Base-by-base conservation (phyloP, 352 stramenopile species). In the Thalassiosira hispida region DNA sequence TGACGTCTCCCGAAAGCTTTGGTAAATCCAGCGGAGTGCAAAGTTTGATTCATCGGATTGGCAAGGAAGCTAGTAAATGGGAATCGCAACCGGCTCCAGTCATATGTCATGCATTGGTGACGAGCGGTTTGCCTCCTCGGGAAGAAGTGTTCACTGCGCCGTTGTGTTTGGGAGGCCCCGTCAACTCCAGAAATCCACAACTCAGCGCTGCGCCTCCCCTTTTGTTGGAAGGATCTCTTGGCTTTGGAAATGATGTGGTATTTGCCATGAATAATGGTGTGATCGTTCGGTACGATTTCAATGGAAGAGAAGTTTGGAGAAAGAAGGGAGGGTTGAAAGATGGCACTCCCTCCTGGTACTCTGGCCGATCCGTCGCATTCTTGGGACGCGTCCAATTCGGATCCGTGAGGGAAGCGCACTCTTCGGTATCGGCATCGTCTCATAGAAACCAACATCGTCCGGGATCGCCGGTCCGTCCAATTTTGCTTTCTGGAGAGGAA, bases 71-170 rank as follows among this genome's bases (percentile, higher is more conserved):
- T 22, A 70, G 47, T 55, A 44, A 53, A 14, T 25, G 46, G 53
- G 7, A 18, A 31, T 33, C 22, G 25, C 51, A 72, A 52, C 61
- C 40, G 3, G 47, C 77, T 56, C 27, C 33, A 29, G 59, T 73
- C 27, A 81, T 92, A 33, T 94, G 89, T 60, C 87, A 93, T 67
- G 73, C 81, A 8, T 63, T 93, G 46, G 89, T 77, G 1, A 81
- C 89, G 11, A 86, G 68, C 65, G 89, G 87, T 35, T 57, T 93
- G 14, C 87, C 89, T 47, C 78, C 84, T 1, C 70, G 72, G 18
- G 89, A 93, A 82, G 85, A 94, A 68, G 44, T 93, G 5, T 94
- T 92, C 73, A 90, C 84, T 14, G 80, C 87, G 2, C 63, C 83
- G 40, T 47, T 94, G 9, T 92, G 87, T 57, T 25, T 77, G 18